Conservation (phyloP, 306 rosid genomes). For the Lablab purpureus region DNA sequence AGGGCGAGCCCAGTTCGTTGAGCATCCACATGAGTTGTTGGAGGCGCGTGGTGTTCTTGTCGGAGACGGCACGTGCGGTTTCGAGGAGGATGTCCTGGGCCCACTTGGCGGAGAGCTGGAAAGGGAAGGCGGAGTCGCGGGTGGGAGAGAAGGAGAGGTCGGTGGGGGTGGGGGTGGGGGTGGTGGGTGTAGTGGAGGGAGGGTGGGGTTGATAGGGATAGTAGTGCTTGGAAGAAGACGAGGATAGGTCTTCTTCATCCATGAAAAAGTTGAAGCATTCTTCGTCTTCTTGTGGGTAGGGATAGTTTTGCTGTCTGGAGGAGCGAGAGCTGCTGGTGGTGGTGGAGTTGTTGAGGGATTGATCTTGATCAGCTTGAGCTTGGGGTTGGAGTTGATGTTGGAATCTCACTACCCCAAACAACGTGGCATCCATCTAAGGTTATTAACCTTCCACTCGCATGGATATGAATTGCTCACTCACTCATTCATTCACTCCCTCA, state of each 20-base stretch:
- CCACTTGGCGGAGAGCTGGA: conserved; percentile 80
- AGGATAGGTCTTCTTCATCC: conserved; percentile 96
- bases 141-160: conserved; percentile 52
- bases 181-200: conserved; percentile 10
- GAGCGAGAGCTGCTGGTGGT: conserved; percentile 78
- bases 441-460: conserved; percentile 14
- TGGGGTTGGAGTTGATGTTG: conserved; percentile 16
- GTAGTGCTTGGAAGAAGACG: conserved; percentile 81
- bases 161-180: conserved; percentile 17
- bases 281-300: conserved; percentile 56
- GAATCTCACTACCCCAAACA: conserved; percentile 83
- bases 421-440: conserved; percentile 80
- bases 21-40: conserved; percentile 98
- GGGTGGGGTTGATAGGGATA: conserved; percentile 57
- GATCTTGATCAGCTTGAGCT: conserved; percentile 48
- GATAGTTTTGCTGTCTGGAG: conserved; percentile 57
- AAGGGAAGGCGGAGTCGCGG: background rate
- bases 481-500: no score
- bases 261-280: conserved; percentile 98
- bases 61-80: conserved; percentile 75
- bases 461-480: background rate
- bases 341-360: conserved; percentile 63
- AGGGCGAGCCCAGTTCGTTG: conserved; percentile 86
- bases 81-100: conserved; percentile 69
- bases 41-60: conserved; percentile 65